A percentile compares a stretch with the other conserved stretches of the same genome.
Conservation (phyloP, 139 green algal species). For the Tetradesmus obliquus region DNA sequence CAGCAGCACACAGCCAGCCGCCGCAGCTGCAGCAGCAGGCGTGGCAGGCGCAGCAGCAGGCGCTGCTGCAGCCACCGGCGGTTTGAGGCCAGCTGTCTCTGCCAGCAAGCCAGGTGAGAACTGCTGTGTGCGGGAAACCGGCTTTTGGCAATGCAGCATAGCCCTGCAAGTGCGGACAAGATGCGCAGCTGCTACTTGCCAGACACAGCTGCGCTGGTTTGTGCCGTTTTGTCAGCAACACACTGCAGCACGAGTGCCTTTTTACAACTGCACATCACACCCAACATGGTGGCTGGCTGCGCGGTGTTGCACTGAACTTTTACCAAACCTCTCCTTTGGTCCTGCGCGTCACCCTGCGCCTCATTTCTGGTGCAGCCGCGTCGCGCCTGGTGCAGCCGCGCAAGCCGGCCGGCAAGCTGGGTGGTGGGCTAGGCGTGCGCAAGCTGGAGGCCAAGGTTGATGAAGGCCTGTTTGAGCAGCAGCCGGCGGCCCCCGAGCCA, state of each 20-base stretch:
- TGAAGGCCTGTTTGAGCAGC: constrained; percentile 84
- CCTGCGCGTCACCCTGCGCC: too few relatives aligned
- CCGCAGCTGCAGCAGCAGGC: constrained; percentile 35
- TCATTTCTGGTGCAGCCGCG: constrained; percentile 4
- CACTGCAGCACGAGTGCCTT: too few relatives aligned
- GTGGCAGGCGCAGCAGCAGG: constrained; percentile 15
- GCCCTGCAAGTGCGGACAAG: not conserved
- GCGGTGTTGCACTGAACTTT: too few relatives aligned
- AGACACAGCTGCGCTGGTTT: not conserved
- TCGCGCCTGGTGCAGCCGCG: constrained; percentile 34
- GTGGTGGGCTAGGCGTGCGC: constrained; percentile 84
- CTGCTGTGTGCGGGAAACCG: not conserved
- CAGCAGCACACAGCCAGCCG: not conserved
- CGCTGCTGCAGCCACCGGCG: not conserved
- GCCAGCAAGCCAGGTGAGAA: constrained; percentile 23
- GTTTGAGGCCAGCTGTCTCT: not conserved
- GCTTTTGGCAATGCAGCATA: not conserved
- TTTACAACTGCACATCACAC: too few relatives aligned
- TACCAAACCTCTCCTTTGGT: too few relatives aligned
- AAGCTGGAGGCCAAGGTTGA: constrained; percentile 88
- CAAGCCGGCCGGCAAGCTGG: constrained; percentile 65
- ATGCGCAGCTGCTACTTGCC: not conserved
- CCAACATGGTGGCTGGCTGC: too few relatives aligned
- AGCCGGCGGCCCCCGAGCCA: constrained; percentile 55
- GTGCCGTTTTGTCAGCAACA: not conserved